Evolutionary conservation across 1,284 basidiomycete species (phyloP), one percentile per base, ranked within the genome.

Genomic region (Ceratobasidium sp.): DNA sequence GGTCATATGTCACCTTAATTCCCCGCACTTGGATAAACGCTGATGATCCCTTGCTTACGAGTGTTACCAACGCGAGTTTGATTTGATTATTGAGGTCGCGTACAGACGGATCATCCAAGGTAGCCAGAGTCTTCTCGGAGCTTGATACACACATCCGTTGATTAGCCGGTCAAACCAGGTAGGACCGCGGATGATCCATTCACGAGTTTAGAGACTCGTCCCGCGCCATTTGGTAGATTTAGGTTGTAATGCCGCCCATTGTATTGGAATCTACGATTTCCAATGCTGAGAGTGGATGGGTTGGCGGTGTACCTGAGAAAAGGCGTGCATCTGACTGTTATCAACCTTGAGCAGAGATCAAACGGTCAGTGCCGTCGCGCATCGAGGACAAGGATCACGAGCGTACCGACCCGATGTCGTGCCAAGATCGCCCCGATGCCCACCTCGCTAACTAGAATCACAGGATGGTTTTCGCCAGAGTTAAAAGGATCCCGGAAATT

Each of bases 271-370:
- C 76, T 89, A 88, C 1, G 90, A 89, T 89, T 89, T 92, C 91
- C 92, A 77, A 16, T 24, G 39, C 13, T 5, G 37, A 22, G 58
- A n/a, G 16, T 51, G 29, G 11, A 22, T 9, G 29, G 65, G 31
- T 48, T 11, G 19, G 74, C 9, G 22, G 14, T 83, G 72, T 77
- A 92, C 92, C 88, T 94, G 92, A 9, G 92, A 92, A 81, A 93
- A 94, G 3, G 92, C 92, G 78, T 94, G 92, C 86, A 94, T 90
- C 75, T 90, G 86, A 0, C 89, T 84, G 74, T 94, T 93, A 78
- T 92, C 84, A 7, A 83, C 82, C 82, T 91, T 93, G 79, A 94
- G 80, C 93, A 73, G 13, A 8, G 8, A 31, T 48, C 31, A 6
- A 4, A 3, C 41, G 31, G 31, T 29, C 53, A 22, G 24, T 48